Percentiles rank a stretch among this genome's conserved stretches.
Conservation (phyloP, 345 rosid species). For the Durio zibethinus region DNA sequence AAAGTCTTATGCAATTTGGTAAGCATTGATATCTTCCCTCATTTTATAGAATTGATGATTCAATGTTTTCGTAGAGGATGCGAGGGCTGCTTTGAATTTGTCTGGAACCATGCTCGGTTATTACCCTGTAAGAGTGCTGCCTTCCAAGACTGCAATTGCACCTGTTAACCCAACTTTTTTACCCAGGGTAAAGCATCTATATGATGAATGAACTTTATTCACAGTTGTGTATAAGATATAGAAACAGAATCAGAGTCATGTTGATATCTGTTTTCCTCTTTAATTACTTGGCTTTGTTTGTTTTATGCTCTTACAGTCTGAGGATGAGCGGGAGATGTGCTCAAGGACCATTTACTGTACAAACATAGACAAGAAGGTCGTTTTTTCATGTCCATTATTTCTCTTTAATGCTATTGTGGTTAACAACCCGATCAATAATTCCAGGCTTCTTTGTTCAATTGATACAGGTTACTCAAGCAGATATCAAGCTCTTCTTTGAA, state of each 20-base stretch:
- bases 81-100: constrained; percentile 80
- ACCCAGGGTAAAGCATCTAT: constrained; percentile 65
- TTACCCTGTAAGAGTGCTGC: constrained; percentile 91
- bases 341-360: constrained; percentile 95
- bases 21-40: not conserved
- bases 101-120: constrained; percentile 88
- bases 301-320: constrained; percentile 52
- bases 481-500: constrained; percentile 81
- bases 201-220: constrained; percentile 8
- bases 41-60: constrained; percentile 18
- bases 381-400: not conserved
- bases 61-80: constrained; percentile 61
- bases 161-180: constrained; percentile 98
- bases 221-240: not conserved
- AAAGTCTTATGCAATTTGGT: constrained; percentile 19
- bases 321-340: constrained; percentile 98
- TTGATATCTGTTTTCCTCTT: not conserved
- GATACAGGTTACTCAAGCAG: constrained; percentile 75
- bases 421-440: not conserved
- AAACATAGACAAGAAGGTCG: constrained; percentile 93
- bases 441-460: constrained; percentile 19
- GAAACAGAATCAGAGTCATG: not conserved
- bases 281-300: constrained; percentile 14
- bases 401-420: not conserved
- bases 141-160: constrained; percentile 98